phyloP scores from a whole-genome alignment of 768 basidiomycete species.

The Galerina sulciceps region DNA sequence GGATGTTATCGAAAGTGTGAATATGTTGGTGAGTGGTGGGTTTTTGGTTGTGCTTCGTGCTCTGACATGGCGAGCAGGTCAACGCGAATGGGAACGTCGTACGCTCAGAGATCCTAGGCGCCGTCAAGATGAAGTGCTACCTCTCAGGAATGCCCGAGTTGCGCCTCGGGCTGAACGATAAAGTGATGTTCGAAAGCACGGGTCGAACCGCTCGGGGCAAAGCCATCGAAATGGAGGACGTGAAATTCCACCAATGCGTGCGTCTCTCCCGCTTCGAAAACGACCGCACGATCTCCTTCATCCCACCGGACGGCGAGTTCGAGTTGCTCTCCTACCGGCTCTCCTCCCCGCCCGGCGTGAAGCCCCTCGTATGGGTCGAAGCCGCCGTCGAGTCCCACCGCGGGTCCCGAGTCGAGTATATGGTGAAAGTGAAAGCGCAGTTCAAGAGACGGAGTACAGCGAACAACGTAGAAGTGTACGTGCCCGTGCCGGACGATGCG shows the following conservation, averaged over 20 bases:
- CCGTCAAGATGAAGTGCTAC: constrained; percentile 99
- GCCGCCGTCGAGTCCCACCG: constrained; percentile 94
- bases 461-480: constrained; percentile 98
- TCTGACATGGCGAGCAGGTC: constrained; percentile 69
- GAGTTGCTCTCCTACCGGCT: constrained; percentile 98
- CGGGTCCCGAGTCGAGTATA: constrained; percentile 93
- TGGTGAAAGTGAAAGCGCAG: constrained; percentile 95
- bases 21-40: constrained; percentile 85
- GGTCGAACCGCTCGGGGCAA: constrained; percentile 95
- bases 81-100: constrained; percentile 98
- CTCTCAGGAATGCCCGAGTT: constrained; percentile 99
- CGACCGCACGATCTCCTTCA: constrained; percentile 98
- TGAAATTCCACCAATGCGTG: constrained; percentile 99
- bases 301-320: constrained; percentile 98
- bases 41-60: too few relatives aligned
- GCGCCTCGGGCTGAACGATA: constrained; percentile 94
- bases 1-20: constrained; percentile 97
- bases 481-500: constrained; percentile 98
- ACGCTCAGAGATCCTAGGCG: constrained; percentile 96
- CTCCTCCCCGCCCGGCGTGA: constrained; percentile 93
- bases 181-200: constrained; percentile 99
- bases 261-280: constrained; percentile 97
- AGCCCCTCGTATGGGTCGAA: constrained; percentile 97
- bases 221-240: constrained; percentile 99
- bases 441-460: constrained; percentile 97